A percentile compares a stretch with the other conserved stretches of the same genome.
phyloP scores from a whole-genome alignment of 176 grass and related monocot species.

The Microstegium vimineum region DNA sequence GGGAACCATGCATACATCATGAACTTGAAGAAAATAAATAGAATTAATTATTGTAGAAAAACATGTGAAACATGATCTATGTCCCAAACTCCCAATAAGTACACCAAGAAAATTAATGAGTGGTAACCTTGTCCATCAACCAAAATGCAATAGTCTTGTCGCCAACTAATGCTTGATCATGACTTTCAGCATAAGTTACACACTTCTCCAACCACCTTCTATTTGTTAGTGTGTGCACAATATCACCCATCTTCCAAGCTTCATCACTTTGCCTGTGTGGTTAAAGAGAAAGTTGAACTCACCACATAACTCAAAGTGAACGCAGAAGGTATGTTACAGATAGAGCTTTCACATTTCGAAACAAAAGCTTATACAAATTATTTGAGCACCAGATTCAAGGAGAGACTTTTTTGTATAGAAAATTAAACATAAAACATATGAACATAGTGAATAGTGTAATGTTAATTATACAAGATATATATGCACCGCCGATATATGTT shows the following conservation, averaged over 20 bases:
- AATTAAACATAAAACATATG: neutral
- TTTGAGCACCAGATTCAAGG: neutral
- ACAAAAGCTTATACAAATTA: slow-evolving; percentile 2
- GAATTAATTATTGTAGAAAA: neutral
- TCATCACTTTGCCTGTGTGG: slow-evolving; percentile 60
- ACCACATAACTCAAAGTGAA: neutral
- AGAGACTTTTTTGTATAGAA: neutral
- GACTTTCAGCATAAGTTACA: slow-evolving; percentile 92
- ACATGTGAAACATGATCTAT: neutral
- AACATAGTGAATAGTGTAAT: neutral
- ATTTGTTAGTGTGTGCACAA: slow-evolving; percentile 90
- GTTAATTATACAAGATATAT: neutral
- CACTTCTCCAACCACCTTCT: slow-evolving; percentile 97
- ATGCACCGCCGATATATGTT: neutral
- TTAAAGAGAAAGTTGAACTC: slow-evolving; percentile 3
- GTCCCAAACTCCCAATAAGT: neutral
- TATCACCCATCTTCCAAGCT: slow-evolving; percentile 87
- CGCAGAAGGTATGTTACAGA: neutral
- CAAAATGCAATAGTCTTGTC: slow-evolving; percentile 99
- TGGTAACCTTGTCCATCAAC: slow-evolving; percentile 55
- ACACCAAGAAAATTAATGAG: slow-evolving; percentile 21
- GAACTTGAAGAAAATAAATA: slow-evolving; percentile 8
- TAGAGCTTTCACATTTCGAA: neutral
- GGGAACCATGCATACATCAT: neutral
- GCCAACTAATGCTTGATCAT: slow-evolving; percentile 96